Percentiles rank a stretch among this genome's conserved stretches.
phyloP scores from a whole-genome alignment of 148 eudicot species.

The Fagopyrum esculentum region DNA sequence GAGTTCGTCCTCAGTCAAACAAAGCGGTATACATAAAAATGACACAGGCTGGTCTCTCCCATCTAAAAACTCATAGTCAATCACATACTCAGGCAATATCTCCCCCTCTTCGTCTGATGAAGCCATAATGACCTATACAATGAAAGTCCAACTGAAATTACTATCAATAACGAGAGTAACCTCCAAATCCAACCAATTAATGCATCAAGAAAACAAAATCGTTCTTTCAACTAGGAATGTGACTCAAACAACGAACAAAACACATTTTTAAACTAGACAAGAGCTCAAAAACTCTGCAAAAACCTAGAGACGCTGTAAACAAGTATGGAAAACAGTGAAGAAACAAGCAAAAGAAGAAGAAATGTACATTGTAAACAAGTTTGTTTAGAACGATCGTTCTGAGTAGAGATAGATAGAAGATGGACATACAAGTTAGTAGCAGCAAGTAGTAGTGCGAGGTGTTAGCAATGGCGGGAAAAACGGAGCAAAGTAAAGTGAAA shows the following conservation, averaged over 20 bases:
- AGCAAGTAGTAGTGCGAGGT: background rate
- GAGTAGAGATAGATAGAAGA: background rate
- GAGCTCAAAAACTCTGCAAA: background rate
- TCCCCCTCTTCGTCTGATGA: conserved; percentile 72
- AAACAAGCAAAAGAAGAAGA: background rate
- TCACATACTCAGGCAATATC: conserved; percentile 40
- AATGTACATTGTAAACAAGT: background rate
- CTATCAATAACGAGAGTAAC: background rate
- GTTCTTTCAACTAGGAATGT: background rate
- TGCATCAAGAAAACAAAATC: background rate
- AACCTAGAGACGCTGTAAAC: background rate
- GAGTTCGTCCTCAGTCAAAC: conserved; percentile 25
- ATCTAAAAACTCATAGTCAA: conserved; percentile 43
- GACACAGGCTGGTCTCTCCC: conserved; percentile 32
- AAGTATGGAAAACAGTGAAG: background rate
- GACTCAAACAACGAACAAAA: background rate
- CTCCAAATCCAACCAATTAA: background rate
- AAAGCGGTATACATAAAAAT: conserved; percentile 52
- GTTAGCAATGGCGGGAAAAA: background rate
- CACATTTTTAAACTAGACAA: background rate
- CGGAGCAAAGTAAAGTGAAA: background rate
- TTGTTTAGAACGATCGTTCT: background rate
- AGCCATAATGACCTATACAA: background rate
- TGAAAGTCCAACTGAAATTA: background rate
- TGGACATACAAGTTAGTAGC: background rate